Percentiles rank a stretch among this genome's conserved stretches.
These are phyloP conservation scores for Epichloe elymi DNA, from an alignment of 2,329 filamentous ascomycete species.

Conservation along the genomic window DNA sequence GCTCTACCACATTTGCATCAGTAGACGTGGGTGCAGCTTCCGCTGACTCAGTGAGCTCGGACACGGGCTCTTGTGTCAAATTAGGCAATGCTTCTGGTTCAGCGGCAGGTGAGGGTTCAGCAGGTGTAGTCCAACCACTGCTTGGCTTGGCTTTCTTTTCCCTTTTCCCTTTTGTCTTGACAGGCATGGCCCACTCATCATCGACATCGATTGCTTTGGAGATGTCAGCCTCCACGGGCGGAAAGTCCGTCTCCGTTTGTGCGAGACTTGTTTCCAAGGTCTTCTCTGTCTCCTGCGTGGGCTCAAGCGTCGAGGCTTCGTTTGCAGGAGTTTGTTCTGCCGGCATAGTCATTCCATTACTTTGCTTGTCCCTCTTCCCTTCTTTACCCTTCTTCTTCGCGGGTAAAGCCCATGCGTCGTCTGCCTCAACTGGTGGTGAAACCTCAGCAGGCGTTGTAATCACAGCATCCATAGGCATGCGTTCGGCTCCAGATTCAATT, in stretches of 20 bases:
- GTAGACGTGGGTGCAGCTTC: background rate
- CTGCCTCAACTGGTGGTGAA: background rate
- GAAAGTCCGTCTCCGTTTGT: background rate
- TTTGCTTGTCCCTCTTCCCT: constrained; percentile 1
- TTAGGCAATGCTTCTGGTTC: background rate
- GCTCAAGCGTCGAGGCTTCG: background rate
- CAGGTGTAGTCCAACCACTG: constrained; percentile 2
- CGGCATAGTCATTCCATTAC: background rate
- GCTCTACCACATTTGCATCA: background rate
- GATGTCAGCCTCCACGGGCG: background rate
- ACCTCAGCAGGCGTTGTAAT: background rate
- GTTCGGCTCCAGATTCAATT: background rate
- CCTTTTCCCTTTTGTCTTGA: constrained; percentile 31
- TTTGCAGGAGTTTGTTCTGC: background rate
- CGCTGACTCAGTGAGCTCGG: background rate
- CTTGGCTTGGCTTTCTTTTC: constrained; percentile 17
- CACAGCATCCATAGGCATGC: background rate
- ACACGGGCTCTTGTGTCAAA: background rate
- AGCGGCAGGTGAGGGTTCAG: background rate
- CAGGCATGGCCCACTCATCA: constrained; percentile 8
- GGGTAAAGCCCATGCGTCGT: constrained; percentile 1
- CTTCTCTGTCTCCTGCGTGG: background rate
- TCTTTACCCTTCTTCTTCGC: constrained; percentile 4
- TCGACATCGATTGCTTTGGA: background rate
- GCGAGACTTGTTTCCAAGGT: background rate